Evolutionary conservation across 148 eudicot species (phyloP), one percentile per base, ranked within the genome.

Genomic region (Fagopyrum esculentum): DNA sequence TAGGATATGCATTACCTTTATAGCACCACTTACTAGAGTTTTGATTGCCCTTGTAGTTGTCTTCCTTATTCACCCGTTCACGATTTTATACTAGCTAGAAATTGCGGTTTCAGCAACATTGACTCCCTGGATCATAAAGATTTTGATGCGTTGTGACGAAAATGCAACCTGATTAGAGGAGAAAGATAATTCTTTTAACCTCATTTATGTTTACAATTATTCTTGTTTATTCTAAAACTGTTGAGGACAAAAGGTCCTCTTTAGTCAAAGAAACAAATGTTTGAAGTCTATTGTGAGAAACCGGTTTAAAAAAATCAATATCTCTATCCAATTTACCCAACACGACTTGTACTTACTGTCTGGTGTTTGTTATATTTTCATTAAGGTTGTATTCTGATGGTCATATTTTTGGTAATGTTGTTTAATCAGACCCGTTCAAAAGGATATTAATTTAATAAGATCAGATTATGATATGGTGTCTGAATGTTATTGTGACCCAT

Each of bases 161-260:
- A 86, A 92, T 92, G 96, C 98, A 92, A 81, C 78, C 89, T 80
- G 97, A 88, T 89, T 92, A 89, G 74, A 76, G 92, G 50, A 90
- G 86, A 81, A 92, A 90, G 95, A 94, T 91, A 80, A 72, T 44
- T 35, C 17, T 48, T 73, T 30, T 3, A 8, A 49, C 1, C 3
- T n/a, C 44, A 0, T 46, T 57, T 4, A 26, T 73, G 7, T 4
- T 35, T 35, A 35, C 47, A 49, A 17, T 9, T 13, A 44, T 16
- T 19, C 48, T 46, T 43, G 9, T 73, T 12, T 63, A 43, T 4
- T 51, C 15, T 75, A 68, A 71, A 70, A 48, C 63, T 75, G 9
- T 51, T 48, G 43, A 9, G 47, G 47, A n/a, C 22, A 49, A 60
- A 63, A 12, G 16, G 40, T 30, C 56, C 8, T 68, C 63, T 75